Percentiles rank a stretch among this genome's conserved stretches.
These are phyloP conservation scores for Fusarium lateritium DNA, from an alignment of 2,329 filamentous ascomycete genomes.

Conservation along the genomic window DNA sequence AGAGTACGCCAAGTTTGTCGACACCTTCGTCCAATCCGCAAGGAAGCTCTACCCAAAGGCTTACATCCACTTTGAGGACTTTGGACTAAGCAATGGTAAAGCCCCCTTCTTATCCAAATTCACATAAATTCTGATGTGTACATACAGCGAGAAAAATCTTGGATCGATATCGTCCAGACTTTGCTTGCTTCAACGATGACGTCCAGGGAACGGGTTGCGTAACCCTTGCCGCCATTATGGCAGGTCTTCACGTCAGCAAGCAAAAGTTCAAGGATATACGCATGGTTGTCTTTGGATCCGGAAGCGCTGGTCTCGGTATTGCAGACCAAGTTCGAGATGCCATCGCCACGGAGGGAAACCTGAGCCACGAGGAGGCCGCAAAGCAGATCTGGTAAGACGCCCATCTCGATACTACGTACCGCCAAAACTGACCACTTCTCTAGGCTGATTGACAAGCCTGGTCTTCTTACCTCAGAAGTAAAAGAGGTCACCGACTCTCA, in stretches of 20 bases:
- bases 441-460: conserved; percentile 86
- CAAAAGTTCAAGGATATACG: conserved; percentile 77
- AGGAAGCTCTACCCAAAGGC: conserved; percentile 81
- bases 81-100: conserved; percentile 79
- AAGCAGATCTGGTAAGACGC: conserved; percentile 80
- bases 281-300: conserved; percentile 84
- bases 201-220: conserved; percentile 92
- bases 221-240: conserved; percentile 85
- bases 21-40: conserved; percentile 78
- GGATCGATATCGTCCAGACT: conserved; percentile 79
- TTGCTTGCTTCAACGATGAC: conserved; percentile 92
- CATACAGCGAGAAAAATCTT: conserved; percentile 76
- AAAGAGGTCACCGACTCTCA: conserved; percentile 76
- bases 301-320: conserved; percentile 87
- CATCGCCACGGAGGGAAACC: conserved; percentile 77
- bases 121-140: not conserved
- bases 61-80: conserved; percentile 92
- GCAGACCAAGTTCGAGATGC: conserved; percentile 88
- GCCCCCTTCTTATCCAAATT: not conserved
- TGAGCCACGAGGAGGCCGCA: conserved; percentile 79
- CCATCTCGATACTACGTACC: not conserved
- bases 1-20: conserved; percentile 83
- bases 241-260: conserved; percentile 78
- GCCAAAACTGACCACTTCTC: not conserved
- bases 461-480: conserved; percentile 76